Conservation (phyloP, 73 alveolate genomes). For the Tetrahymena malaccensis region DNA sequence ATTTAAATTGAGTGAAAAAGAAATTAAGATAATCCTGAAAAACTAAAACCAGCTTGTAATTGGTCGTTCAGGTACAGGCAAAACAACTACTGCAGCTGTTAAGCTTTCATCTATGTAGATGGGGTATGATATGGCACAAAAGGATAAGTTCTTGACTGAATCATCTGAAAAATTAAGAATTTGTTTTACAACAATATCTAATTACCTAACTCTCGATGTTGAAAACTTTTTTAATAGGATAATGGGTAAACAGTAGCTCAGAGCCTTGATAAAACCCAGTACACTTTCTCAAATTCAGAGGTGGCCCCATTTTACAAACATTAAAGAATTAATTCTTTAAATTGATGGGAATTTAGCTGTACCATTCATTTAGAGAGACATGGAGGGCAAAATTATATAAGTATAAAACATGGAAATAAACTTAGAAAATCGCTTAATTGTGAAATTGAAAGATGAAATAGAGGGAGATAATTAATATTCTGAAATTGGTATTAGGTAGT, state of each 20-base stretch:
- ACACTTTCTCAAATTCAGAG: not conserved
- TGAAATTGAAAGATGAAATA: not conserved
- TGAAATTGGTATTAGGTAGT: not conserved
- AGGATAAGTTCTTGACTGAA: not conserved
- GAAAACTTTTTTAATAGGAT: not conserved
- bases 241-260: not conserved
- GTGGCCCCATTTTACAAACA: not conserved
- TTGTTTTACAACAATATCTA: not conserved
- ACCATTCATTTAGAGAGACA: not conserved
- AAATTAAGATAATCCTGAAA: not conserved
- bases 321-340: not conserved
- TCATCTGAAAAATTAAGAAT: not conserved
- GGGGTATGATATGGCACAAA: not conserved
- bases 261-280: not conserved
- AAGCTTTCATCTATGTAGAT: not conserved
- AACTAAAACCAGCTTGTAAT: not conserved
- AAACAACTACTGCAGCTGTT: not conserved
- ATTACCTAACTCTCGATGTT: not conserved
- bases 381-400: not conserved
- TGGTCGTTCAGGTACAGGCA: not conserved
- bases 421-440: not conserved
- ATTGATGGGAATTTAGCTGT: not conserved
- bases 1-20: not conserved
- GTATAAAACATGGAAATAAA: not conserved
- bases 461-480: not conserved